Percentiles rank a stretch among this genome's conserved stretches.
These are phyloP conservation scores for Nitzschia palea DNA, from an alignment of 108 stramenopile species.

Conservation along the genomic window DNA sequence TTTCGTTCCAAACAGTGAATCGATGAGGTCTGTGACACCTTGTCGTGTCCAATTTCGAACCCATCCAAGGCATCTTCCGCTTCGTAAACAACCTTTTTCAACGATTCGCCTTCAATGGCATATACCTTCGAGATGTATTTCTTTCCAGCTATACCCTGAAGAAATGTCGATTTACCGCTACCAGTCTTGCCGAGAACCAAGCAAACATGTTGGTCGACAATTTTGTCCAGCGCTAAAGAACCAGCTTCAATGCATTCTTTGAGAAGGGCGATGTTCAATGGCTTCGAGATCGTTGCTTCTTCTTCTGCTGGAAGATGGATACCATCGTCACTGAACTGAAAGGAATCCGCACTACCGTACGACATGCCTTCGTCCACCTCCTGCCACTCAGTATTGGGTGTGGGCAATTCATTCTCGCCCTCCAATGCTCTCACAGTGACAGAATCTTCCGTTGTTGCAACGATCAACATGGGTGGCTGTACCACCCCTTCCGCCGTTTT, in stretches of 20 bases:
- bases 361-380: not conserved
- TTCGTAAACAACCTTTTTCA: constrained; percentile 42
- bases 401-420: too few relatives aligned
- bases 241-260: constrained; percentile 41
- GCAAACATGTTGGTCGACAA: constrained; percentile 44
- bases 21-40: constrained; percentile 48
- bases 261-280: constrained; percentile 52
- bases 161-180: constrained; percentile 45
- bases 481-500: too few relatives aligned
- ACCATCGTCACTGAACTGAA: not conserved
- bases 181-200: constrained; percentile 57
- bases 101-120: constrained; percentile 33
- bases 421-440: too few relatives aligned
- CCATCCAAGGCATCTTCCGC: constrained; percentile 40
- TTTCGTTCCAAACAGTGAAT: constrained; percentile 35
- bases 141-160: constrained; percentile 65
- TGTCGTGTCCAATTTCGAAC: constrained; percentile 62
- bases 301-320: not conserved
- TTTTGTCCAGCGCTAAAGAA: constrained; percentile 32
- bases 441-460: too few relatives aligned
- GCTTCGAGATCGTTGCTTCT: not conserved
- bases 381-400: not conserved
- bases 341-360: not conserved
- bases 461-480: too few relatives aligned
- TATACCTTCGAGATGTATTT: constrained; percentile 16